Evolutionary conservation across 192 early-diverging fungal species (phyloP), one percentile per base, ranked within the genome.

Genomic region (Backusella luteola): DNA sequence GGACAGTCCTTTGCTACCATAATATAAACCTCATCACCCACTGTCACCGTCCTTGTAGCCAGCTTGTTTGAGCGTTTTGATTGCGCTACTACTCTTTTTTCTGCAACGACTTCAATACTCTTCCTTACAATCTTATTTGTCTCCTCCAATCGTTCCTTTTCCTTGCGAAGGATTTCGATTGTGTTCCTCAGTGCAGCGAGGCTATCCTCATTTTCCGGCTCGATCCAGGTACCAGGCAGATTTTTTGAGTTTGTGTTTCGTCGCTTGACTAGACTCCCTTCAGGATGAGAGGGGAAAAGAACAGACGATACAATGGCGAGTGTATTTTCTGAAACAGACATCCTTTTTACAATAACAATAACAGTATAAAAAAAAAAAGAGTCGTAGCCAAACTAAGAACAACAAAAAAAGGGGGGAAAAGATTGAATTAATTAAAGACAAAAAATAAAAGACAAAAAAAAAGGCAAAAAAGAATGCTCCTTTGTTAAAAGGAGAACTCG

Each of bases 121-220:
- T 71, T 72, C 39, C 76, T 76, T 19, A 80, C 70, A 19, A 80
- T 75, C 23, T 73, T 23, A 49, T 80, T 71, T 1, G 79, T 80
- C 26, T 76, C 38, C 34, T 80, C 79, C 44, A 80, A 42, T 56
- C 68, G 38, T 44, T 80, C 15, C 34, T 69, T 75, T 67, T 80
- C 73, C 67, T 76, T 75, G 11, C 71, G 74, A 29, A 80, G 36
- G 23, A 52, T 21, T 53, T 63, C 74, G 29, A 80, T 76, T 21
- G 79, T 67, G 32, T 75, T 35, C 34, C 56, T 71, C 53, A 80
- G 34, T 23, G 52, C n/a, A 29, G 73, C 56, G n/a, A 76, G 69
- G 29, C 2, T 9, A 32, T 59, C 7, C 5, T 63, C 34, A 11
- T 41, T 34, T 63, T 35, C 56, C 26, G 63, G 35, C 8, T 74